Evolutionary conservation across 257 asterid genomes (phyloP), one percentile per base, ranked within the genome.

Genomic region (Buddleja alternifolia): DNA sequence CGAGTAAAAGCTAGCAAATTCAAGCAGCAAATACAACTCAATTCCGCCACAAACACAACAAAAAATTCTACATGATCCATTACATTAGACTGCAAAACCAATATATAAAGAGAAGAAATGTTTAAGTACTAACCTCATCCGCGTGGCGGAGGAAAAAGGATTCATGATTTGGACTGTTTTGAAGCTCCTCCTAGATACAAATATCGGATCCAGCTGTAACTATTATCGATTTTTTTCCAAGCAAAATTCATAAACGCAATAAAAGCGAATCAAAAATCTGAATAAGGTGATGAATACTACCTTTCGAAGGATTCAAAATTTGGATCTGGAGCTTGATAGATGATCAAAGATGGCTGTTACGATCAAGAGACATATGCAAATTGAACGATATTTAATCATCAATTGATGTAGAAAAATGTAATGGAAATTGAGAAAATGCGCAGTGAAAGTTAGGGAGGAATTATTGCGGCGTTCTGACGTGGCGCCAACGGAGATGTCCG

Each of bases 81-180:
- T 53, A 62, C 40, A 78, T 54, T 32, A 15, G 44, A 15, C 17
- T 14, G 34, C 55, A 64, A 47, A 25, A 21, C 58, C 7, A 12
- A 47, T 12, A 47, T 8, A 48, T 40, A 21, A 55, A 59, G 1
- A 25, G 36, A 50, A 12, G 3, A 46, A 45, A 29, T 41, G 16
- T 40, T 10, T 10, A 63, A 71, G 47, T 15, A 40, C 75, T 62
- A 25, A 85, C 97, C 97, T 88, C 70, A 90, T 84, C 72, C 96
- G 96, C 23, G 97, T 85, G 83, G 89, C 89, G 75, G 97, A 86
- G 10, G 96, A 86, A 77, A 90, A 90, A 58, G 95, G 95, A 83
- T 90, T 88, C 97, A 90, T 90, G 87, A 80, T 80, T 82, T 87
- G 75, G 72, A 78, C 87, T 42, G 76, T 60, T 52, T 73, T 56